These are phyloP conservation scores for barley (Hordeum vulgare) DNA, from an alignment of 176 grass and related monocot species.

Conservation along the genomic window MorexV3_pseudomolecules_assembly NC_058519.1:71308717-71309216, in stretches of 20 bases:
- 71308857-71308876: conserved; percentile 60
- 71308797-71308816: too few species aligned
- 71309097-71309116: conserved; percentile 36
- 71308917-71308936: conserved; percentile 48
- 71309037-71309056: neutral
- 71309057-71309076: neutral
- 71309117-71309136: conserved; percentile 92
- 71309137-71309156: too few species aligned
- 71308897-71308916: conserved; percentile 61
- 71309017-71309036: neutral
- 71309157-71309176: too few species aligned
- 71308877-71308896: conserved; percentile 67
- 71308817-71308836: conserved; percentile 41
- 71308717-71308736: too few species aligned
- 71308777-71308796: too few species aligned
- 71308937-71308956: conserved; percentile 57
- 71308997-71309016: neutral
- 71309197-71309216: too few species aligned
- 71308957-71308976: conserved; percentile 29
- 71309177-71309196: too few species aligned
- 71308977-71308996: neutral
- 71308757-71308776: too few species aligned
- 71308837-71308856: conserved; percentile 79
- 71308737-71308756: too few species aligned
- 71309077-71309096: conserved; percentile 43